phyloP scores from a whole-genome alignment of 805 yeast species.

The Saccharomycopsis sp. region DNA sequence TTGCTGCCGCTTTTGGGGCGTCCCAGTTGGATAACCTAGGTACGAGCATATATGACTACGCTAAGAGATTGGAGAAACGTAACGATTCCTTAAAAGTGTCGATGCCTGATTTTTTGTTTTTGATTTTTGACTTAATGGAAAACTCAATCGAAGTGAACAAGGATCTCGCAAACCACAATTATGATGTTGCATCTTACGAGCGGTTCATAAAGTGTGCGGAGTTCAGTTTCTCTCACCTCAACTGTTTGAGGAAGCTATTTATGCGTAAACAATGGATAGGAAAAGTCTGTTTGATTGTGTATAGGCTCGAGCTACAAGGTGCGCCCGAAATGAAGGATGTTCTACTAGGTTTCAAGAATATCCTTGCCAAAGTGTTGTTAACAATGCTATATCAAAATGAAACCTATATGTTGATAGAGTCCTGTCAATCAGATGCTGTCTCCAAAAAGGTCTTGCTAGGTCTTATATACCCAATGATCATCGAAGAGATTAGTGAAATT shows the following conservation, averaged over 20 bases:
- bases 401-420: conserved; percentile 14
- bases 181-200: conserved; percentile 26
- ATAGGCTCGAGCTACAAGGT: conserved; percentile 22
- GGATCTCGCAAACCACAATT: conserved; percentile 3
- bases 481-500: conserved; percentile 5
- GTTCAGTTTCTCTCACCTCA: conserved; percentile 29
- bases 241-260: conserved; percentile 27
- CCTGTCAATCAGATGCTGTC: conserved; percentile 10
- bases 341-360: conserved; percentile 1
- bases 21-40: conserved; percentile 25
- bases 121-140: conserved; percentile 29
- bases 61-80: conserved; percentile 21
- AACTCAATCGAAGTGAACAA: conserved; percentile 21
- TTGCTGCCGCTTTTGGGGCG: conserved; percentile 42
- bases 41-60: conserved; percentile 21
- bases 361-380: conserved; percentile 6
- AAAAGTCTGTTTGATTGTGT: conserved; percentile 34
- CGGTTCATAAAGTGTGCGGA: conserved; percentile 25
- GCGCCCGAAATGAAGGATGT: conserved; percentile 7
- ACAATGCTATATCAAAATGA: conserved; percentile 10
- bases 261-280: conserved; percentile 29
- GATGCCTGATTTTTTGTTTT: conserved; percentile 40
- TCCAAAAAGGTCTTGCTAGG: conserved; percentile 15
- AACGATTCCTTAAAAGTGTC: conserved; percentile 23
- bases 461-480: conserved; percentile 14